Evolutionary conservation across 495 filamentous ascomycete genomes (phyloP).

Genomic region (Penicillium bialowiezense): DNA sequence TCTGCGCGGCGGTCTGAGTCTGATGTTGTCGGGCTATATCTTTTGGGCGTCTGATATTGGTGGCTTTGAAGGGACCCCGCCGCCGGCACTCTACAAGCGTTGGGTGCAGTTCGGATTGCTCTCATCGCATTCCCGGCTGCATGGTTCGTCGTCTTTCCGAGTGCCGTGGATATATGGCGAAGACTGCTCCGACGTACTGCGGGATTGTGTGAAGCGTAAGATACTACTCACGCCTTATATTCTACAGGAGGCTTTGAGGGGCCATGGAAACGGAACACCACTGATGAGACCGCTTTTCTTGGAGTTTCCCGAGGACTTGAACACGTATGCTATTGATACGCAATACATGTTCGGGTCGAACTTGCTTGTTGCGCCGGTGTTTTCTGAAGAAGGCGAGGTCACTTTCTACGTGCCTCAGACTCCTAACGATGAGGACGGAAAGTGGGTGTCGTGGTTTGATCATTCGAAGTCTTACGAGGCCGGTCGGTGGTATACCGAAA

Average conservation of each 20-base stretch:
- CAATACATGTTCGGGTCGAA: conserved; percentile 65
- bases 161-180: conserved; percentile 71
- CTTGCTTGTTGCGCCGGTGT: conserved; percentile 59
- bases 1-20: conserved; percentile 63
- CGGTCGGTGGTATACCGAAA: conserved; percentile 43
- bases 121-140: conserved; percentile 64
- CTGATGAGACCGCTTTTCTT: conserved; percentile 61
- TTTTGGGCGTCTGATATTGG: conserved; percentile 74
- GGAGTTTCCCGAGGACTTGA: conserved; percentile 64
- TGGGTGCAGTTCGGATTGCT: conserved; percentile 73
- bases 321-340: conserved; percentile 59
- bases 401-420: conserved; percentile 58
- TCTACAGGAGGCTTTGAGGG: conserved; percentile 49
- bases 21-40: conserved; percentile 63
- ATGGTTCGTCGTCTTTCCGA: conserved; percentile 64
- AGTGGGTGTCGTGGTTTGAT: conserved; percentile 52
- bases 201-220: conserved; percentile 59
- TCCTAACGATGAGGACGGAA: conserved; percentile 37
- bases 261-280: conserved; percentile 47
- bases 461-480: conserved; percentile 37
- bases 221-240: conserved; percentile 63
- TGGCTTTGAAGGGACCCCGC: conserved; percentile 67
- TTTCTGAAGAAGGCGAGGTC: conserved; percentile 55
- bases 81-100: conserved; percentile 69
- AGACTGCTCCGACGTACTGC: conserved; percentile 55